Evolutionary conservation across 2,329 filamentous ascomycete species (phyloP).

Genomic region (Fusarium azukiicola): DNA sequence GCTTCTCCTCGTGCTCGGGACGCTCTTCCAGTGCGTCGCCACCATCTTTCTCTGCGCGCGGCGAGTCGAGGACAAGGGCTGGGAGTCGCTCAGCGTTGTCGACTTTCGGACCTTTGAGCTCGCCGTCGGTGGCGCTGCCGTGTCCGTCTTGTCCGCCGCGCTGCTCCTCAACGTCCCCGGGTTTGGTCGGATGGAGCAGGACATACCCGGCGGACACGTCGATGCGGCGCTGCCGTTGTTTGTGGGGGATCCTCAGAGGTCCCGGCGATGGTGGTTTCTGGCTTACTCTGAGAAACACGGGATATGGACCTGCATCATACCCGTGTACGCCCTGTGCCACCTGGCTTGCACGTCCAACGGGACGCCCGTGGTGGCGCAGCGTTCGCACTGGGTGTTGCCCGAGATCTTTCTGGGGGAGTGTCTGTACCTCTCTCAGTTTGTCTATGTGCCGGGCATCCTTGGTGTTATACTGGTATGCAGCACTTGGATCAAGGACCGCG

Average conservation of each 20-base stretch:
- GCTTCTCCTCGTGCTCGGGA: background rate
- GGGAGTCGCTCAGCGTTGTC: background rate
- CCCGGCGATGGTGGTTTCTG: background rate
- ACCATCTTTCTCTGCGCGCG: background rate
- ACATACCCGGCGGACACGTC: background rate
- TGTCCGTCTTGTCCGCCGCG: background rate
- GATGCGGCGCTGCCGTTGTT: background rate
- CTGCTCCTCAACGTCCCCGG: background rate
- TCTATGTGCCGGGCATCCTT: background rate
- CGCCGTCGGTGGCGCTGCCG: background rate
- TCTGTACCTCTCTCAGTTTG: background rate
- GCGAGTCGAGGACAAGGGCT: background rate
- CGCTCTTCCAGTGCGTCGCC: background rate
- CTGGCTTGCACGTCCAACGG: background rate
- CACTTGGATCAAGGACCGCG: background rate
- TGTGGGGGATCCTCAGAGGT: background rate
- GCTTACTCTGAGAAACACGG: background rate
- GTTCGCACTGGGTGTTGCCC: background rate
- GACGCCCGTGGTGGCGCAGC: background rate
- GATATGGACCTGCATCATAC: background rate
- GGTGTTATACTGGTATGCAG: background rate
- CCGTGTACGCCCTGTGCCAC: constrained; percentile 1
- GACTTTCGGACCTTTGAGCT: constrained; percentile 12
- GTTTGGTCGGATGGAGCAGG: background rate
- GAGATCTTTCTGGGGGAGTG: background rate